Evolutionary conservation across 352 stramenopile species (phyloP), one percentile per base, ranked within the genome.

Genomic region (Phytophthora brassicae): DNA sequence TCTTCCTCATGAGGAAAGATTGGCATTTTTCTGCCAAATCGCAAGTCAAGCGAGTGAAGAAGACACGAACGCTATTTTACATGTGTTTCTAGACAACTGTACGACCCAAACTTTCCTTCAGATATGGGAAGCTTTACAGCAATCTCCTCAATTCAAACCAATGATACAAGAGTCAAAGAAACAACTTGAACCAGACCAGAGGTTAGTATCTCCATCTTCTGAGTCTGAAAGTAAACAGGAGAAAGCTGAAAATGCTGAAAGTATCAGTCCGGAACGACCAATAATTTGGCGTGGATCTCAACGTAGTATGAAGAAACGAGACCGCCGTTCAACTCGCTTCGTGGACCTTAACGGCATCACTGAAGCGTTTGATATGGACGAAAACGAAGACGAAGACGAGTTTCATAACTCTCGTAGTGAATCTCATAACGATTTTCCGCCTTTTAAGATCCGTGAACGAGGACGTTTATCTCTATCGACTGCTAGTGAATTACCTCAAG

Each of bases 21-120:
- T 90, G 9, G 74, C 63, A 28, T 89, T 93, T 45, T 79, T 92
- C 42, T 85, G 71, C 41, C 84, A 92, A 53, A 72, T 92, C 51
- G 79, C 81, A 23, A 89, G 74, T 31, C 81, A 90, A 26, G 70
- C 69, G 4, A 70, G 43, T 38, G 70, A 84, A 24, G 68, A 79
- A 26, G 81, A 90, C 24, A 70, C 71, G 1, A 69, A 68, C 8
- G 56, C 77, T 12, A 64, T 92, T 7, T 45, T 88, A 14, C 60
- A 57, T 22, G 65, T 84, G 6, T 79, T 87, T 23, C 65, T 87
- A 13, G 75, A 79, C 19, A 81, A 78, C 26, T 79, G 70, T 58
- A 76, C 71, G 24, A 71, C 66, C 2, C 66, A 77, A 20, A 79
- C 64, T 11, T 70, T 90, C 12, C 22, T 81, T 0, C 66, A 70